These are phyloP conservation scores for Apocynum venetum DNA, from an alignment of 257 asterid species.

Conservation along the genomic window DNA sequence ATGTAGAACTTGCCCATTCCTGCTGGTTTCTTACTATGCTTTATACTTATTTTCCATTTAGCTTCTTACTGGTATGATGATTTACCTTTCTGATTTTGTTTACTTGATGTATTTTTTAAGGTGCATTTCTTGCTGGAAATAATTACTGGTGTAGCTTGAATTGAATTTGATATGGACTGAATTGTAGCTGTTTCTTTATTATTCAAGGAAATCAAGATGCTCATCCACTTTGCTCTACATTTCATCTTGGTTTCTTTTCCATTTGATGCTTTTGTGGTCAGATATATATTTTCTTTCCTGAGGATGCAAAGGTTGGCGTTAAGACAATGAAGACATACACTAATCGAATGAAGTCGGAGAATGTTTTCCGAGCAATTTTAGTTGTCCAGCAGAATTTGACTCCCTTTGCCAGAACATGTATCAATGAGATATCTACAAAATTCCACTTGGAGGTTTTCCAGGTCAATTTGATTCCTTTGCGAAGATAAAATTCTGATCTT, in stretches of 20 bases:
- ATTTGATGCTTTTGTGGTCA: constrained; percentile 19
- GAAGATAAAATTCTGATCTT: not conserved
- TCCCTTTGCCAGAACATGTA: constrained; percentile 55
- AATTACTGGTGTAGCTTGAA: not conserved
- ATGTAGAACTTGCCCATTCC: too few relatives aligned
- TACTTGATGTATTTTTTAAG: not conserved
- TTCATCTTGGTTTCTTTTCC: not conserved
- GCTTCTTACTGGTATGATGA: too few relatives aligned
- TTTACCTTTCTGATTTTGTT: too few relatives aligned
- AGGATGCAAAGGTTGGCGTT: constrained; percentile 74
- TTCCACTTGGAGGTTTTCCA: constrained; percentile 82
- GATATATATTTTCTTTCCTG: constrained; percentile 86
- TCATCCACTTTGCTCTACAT: not conserved
- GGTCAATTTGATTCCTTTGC: constrained; percentile 24
- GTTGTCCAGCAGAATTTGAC: constrained; percentile 82
- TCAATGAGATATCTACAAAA: constrained; percentile 68
- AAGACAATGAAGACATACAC: constrained; percentile 65
- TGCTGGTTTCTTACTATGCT: too few relatives aligned
- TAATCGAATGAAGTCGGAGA: constrained; percentile 63
- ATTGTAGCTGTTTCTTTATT: not conserved
- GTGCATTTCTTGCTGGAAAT: not conserved
- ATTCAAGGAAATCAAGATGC: not conserved
- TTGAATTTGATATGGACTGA: not conserved
- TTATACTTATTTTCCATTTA: too few relatives aligned
- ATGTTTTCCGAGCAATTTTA: constrained; percentile 60